Conservation (phyloP, 2,329 filamentous ascomycete genomes). For the Stagonosporopsis chrysanthemi region DNA sequence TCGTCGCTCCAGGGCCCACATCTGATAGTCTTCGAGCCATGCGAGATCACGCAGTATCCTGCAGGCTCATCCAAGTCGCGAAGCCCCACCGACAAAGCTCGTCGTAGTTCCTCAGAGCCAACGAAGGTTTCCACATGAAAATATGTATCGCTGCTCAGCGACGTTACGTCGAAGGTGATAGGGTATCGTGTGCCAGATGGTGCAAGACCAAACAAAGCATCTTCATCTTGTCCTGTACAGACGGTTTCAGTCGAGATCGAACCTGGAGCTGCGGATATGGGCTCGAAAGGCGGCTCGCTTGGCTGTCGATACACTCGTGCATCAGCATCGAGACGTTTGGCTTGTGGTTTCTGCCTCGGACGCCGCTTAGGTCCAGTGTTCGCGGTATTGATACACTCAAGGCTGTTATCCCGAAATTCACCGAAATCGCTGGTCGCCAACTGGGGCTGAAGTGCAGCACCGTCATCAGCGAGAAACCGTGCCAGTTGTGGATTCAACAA, state of each 20-base stretch:
- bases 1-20: slow-evolving; percentile 66
- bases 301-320: slow-evolving; percentile 56
- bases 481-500: slow-evolving; percentile 40
- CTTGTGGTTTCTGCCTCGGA: slow-evolving; percentile 48
- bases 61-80: slow-evolving; percentile 55
- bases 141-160: slow-evolving; percentile 60
- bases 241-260: background rate
- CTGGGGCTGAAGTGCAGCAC: slow-evolving; percentile 29
- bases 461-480: slow-evolving; percentile 45
- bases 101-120: slow-evolving; percentile 62
- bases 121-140: slow-evolving; percentile 65
- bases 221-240: background rate
- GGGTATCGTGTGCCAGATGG: slow-evolving; percentile 60
- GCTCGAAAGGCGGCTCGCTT: slow-evolving; percentile 42
- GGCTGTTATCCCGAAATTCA: slow-evolving; percentile 10
- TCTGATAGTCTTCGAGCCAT: slow-evolving; percentile 45
- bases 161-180: slow-evolving; percentile 60
- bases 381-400: background rate
- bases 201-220: slow-evolving; percentile 53
- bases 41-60: slow-evolving; percentile 50
- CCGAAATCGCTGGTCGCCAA: slow-evolving; percentile 28
- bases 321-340: slow-evolving; percentile 57
- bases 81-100: slow-evolving; percentile 47
- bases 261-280: background rate
- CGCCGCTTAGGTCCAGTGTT: slow-evolving; percentile 26